Base-by-base conservation (phyloP, 75 land plant genomes). In the Adiantum capillusveneris region DNA sequence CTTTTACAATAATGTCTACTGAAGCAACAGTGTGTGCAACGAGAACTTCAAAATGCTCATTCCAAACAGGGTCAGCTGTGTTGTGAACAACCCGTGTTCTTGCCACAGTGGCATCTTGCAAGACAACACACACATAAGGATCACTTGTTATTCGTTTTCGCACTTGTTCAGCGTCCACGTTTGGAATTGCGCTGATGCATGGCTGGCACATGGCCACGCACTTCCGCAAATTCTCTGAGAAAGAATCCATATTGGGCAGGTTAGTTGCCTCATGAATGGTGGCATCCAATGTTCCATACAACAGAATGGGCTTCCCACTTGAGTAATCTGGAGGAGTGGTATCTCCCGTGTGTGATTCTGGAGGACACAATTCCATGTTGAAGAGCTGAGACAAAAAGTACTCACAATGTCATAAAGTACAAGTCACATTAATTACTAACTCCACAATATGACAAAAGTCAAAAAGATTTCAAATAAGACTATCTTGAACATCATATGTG, bases 191-290 rank as follows among this genome's bases (percentile, higher is more conserved):
- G 18, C 58, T 26, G 31, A 62, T 74, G 26, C 67, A 70, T 13
- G 79, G 65, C 25, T 69, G 20, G 26, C 41, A 36, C 7, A 6
- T 36, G 6, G 78, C 66, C 46, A 81, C 59, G 68, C 80, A 59
- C 49, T 80, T 84, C 14, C 75, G 44, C 9, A 84, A 5, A 0
- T 60, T 73, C 56, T 75, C 87, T 14, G 87, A 83, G 58, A 91
- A 67, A 60, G 67, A 46, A 25, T 91, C 97, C 93, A 80, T 88
- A 75, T 91, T 91, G 11, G 97, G 97, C 0, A 91, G 71, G 54
- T 75, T 69, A 20, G 62, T 73, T 0, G 94, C 97, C 28, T 71
- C 79, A 22, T 34, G 31, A 1, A 91, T 53, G 75, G 68, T 74
- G 2, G 88, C 68, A 48, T 84, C 94, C 24, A 91, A 65, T 41